Base-by-base conservation (phyloP, 371 early-diverging fungal genomes). In the Zychaea mexicana region DNA sequence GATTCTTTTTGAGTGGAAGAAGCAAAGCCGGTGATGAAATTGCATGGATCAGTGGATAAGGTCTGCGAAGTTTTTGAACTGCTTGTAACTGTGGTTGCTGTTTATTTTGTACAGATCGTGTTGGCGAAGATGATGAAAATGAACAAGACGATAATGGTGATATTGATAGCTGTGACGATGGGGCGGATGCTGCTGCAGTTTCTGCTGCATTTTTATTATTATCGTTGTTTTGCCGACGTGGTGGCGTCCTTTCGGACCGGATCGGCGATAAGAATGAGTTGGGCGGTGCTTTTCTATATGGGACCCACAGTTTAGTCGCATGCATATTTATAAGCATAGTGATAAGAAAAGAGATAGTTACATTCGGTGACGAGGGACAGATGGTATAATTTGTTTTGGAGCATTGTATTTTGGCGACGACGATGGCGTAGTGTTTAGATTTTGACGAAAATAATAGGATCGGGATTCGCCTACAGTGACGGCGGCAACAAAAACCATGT, bases 221-320 rank as follows among this genome's bases (percentile, higher is more conserved):
- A 27, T 19, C 56, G 46, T 1, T 28, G 36, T n/a, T n/a, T n/a
- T n/a, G n/a, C 13, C 59, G 47, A 42, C 62, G 64, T 30, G 71
- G 62, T 52, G 62, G 69, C 3, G 61, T 38, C 60, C 69, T 69
- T 49, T 65, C 65, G 26, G 57, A 46, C 13, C 71, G 65, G 32
- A 71, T 71, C 47, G 69, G 69, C 21, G 69, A 68, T 19, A 71
- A 55, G 27, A 65, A 58, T 59, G 71, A 71, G 31, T 67, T 67
- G 52, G 64, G 58, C 21, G 71, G 68, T 21, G 62, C 58, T 56
- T 63, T 68, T 27, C 71, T 71, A 59, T 64, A 28, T n/a, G n/a
- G n/a, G n/a, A n/a, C n/a, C n/a, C n/a, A n/a, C n/a, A n/a, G n/a
- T n/a, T n/a, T n/a, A n/a, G n/a, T n/a, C n/a, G n/a, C n/a, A n/a